Percentiles rank a stretch among this genome's conserved stretches.
Evolutionary conservation across 805 yeast species (phyloP).

Genomic region (Wickerhamia fluorescens): DNA sequence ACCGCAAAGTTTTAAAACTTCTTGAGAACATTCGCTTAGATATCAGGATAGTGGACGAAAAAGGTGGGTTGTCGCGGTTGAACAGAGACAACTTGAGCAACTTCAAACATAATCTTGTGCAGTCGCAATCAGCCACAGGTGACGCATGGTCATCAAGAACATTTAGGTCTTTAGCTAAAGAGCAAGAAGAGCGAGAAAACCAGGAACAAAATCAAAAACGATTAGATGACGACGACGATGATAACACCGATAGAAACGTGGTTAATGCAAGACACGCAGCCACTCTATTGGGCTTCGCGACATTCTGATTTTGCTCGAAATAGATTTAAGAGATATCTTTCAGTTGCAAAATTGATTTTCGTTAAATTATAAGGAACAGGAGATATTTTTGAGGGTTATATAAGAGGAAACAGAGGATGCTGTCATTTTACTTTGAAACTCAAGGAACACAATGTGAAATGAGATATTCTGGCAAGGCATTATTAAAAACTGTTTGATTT

Average conservation of each 20-base stretch:
- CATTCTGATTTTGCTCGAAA: slow-evolving; percentile 36
- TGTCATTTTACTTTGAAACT: too few relatives aligned
- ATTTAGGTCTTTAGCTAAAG: slow-evolving; percentile 27
- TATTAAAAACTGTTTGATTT: too few relatives aligned
- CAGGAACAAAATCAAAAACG: slow-evolving; percentile 5
- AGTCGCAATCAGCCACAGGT: slow-evolving; percentile 35
- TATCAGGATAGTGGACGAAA: slow-evolving; percentile 64
- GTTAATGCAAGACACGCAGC: slow-evolving; percentile 87
- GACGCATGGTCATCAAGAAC: slow-evolving; percentile 40
- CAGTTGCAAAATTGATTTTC: too few relatives aligned
- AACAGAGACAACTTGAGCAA: slow-evolving; percentile 63
- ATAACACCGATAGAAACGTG: too few relatives aligned
- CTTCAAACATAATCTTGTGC: slow-evolving; percentile 35
- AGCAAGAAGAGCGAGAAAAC: slow-evolving; percentile 17
- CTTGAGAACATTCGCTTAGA: slow-evolving; percentile 68
- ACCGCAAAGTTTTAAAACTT: slow-evolving; percentile 68
- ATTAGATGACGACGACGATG: slow-evolving; percentile 9
- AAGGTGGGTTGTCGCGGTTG: slow-evolving; percentile 76
- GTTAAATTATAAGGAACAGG: too few relatives aligned
- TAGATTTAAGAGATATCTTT: too few relatives aligned
- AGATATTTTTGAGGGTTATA: too few relatives aligned
- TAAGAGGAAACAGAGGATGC: too few relatives aligned
- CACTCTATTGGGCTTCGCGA: slow-evolving; percentile 65
- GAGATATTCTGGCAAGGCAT: too few relatives aligned
- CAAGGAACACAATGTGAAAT: too few relatives aligned